Evolutionary conservation across 139 green algal genomes (phyloP).

Genomic region (Yamagishiella unicocca): DNA sequence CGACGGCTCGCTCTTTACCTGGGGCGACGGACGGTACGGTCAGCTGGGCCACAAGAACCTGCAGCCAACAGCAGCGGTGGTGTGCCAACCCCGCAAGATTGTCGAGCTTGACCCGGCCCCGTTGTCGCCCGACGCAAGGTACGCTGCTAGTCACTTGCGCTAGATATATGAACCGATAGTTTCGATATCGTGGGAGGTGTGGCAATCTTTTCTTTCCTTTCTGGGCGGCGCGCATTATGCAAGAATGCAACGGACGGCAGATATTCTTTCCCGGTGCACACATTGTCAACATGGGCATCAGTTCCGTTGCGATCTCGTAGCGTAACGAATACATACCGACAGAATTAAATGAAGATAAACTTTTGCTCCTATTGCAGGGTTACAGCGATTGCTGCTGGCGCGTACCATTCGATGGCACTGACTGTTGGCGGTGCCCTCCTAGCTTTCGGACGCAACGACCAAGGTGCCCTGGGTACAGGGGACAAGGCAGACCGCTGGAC

Average conservation of each 20-base stretch:
- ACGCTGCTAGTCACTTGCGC: too few species aligned
- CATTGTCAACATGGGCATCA: too few species aligned
- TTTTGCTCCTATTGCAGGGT: constrained; percentile 67
- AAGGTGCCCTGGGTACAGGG: constrained; percentile 56
- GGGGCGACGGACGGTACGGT: constrained; percentile 73
- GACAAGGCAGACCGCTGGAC: constrained; percentile 49
- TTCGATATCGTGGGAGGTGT: too few species aligned
- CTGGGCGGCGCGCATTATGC: too few species aligned
- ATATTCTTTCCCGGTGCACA: too few species aligned
- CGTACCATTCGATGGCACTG: constrained; percentile 80
- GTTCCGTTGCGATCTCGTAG: too few species aligned
- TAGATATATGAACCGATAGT: too few species aligned
- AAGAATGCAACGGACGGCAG: too few species aligned
- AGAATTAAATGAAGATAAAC: too few species aligned
- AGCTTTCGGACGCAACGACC: constrained; percentile 79
- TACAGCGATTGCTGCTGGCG: constrained; percentile 81
- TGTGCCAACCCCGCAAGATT: constrained; percentile 70
- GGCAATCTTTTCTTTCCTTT: too few species aligned
- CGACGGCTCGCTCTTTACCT: constrained; percentile 86
- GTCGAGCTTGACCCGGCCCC: constrained; percentile 65
- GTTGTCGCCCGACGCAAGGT: constrained; percentile 68
- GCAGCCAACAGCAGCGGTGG: constrained; percentile 43
- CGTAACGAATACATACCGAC: too few species aligned
- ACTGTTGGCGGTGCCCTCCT: constrained; percentile 79
- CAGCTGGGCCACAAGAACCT: constrained; percentile 80